phyloP scores from a whole-genome alignment of 176 grass and related monocot genomes.

The Rhynchospora tenuis region DNA sequence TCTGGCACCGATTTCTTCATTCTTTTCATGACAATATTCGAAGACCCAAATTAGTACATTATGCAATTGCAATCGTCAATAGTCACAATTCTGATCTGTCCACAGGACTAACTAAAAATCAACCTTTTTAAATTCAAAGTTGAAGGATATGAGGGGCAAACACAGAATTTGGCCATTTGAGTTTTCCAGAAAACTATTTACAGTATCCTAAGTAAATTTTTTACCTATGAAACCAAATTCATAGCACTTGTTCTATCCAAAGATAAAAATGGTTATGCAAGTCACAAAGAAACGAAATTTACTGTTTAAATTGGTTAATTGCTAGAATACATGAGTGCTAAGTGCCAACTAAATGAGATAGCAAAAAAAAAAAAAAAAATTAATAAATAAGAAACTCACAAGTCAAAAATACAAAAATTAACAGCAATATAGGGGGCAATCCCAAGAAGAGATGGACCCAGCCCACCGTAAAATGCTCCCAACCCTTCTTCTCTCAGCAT shows the following conservation, averaged over 20 bases:
- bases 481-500: conserved; percentile 94
- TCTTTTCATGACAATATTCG: conserved; percentile 20
- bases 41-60: neutral
- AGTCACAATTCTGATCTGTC: neutral
- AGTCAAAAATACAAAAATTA: conserved; percentile 99
- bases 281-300: neutral
- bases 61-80: no score
- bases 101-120: neutral
- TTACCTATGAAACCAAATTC: neutral
- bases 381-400: conserved; percentile 54
- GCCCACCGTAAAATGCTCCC: conserved; percentile 78
- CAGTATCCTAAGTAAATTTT: neutral
- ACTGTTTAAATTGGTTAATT: neutral
- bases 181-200: neutral
- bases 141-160: neutral
- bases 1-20: conserved; percentile 98
- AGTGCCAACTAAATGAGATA: neutral
- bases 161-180: neutral
- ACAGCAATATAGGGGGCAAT: conserved; percentile 98
- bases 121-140: neutral
- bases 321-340: neutral
- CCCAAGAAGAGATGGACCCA: conserved; percentile 90
- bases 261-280: neutral
- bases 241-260: neutral
- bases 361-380: conserved; percentile 4